Evolutionary conservation across 2,329 filamentous ascomycete species (phyloP).

Genomic region (Cercospora citrullina): DNA sequence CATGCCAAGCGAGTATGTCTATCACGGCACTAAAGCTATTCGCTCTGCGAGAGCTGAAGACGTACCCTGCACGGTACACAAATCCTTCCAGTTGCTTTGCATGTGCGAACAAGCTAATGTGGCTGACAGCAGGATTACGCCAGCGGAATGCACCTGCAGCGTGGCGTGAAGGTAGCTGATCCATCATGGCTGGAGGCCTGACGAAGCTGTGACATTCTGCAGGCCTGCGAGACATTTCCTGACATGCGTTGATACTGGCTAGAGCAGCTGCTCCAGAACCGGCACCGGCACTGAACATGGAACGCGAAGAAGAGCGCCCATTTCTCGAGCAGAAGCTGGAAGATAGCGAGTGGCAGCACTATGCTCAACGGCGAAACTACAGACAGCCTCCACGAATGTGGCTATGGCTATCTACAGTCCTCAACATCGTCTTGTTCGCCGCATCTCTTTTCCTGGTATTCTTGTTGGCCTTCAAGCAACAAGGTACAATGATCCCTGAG

Average conservation of each 20-base stretch:
- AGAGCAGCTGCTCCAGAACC: background rate
- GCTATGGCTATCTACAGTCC: conserved; percentile 10
- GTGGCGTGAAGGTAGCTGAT: background rate
- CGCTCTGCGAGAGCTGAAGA: background rate
- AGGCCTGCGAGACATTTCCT: background rate
- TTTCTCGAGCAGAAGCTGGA: conserved; percentile 6
- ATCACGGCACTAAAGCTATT: conserved; percentile 4
- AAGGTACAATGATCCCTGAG: conserved; percentile 5
- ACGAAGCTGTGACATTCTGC: background rate
- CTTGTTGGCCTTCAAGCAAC: conserved; percentile 14
- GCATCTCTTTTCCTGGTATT: conserved; percentile 13
- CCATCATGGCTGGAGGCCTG: background rate
- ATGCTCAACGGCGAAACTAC: background rate
- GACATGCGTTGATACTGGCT: background rate
- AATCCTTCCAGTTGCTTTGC: background rate
- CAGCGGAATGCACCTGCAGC: conserved; percentile 6
- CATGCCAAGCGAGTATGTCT: background rate
- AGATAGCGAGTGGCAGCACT: background rate
- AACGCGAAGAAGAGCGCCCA: conserved; percentile 9
- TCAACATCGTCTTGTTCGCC: conserved; percentile 13
- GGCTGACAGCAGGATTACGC: conserved; percentile 6
- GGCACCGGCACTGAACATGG: background rate
- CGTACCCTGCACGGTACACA: background rate
- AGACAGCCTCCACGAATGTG: conserved; percentile 1
- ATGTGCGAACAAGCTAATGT: conserved; percentile 9